Evolutionary conservation across 2,329 filamentous ascomycete genomes (phyloP), one percentile per base, ranked within the genome.

Genomic region (Fusarium clavum): DNA sequence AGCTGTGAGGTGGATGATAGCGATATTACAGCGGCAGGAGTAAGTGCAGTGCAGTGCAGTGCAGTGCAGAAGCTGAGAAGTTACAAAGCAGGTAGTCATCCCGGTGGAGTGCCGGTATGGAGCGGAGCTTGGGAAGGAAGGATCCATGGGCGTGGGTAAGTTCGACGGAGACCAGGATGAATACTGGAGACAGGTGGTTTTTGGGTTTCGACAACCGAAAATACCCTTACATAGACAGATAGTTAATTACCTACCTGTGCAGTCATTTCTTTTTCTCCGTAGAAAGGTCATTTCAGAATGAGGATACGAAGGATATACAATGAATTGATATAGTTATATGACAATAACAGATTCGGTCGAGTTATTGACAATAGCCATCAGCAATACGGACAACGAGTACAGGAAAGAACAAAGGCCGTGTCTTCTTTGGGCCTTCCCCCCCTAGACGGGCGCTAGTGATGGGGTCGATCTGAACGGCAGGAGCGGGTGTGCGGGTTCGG

Each of bases 391-490:
- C 20, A 27, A 46, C 14, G 25, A 44, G 44, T 29, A 51, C 30
- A 34, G 20, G 32, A 43, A 44, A 38, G 34, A 38, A 62, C 38
- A 40, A 61, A 46, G 57, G 13, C 27, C 30, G 38, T 54, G 38
- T 46, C 13, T 41, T 61, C 29, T 24, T 47, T 57, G 30, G 12
- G 14, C 40, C 38, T 30, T 57, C 40, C 58, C 57, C 57, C 41
- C 34, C 45, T 51, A 52, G 52, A 56, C 43, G 57, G 55, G 43
- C 67, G 62, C 67, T 70, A 70, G 57, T 49, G 41, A 63, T 45
- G 53, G 56, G 58, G 22, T 53, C 54, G 67, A 70, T 70, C 67
- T 70, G 57, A 60, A 63, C 49, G 53, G 61, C 61, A 25, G 57
- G 34, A 56, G 46, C 45, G 66, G 66, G 53, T 47, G 61, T 62